A percentile compares a stretch with the other conserved stretches of the same genome.
Conservation (phyloP, 148 eudicot genomes). For the Amaranthus hypochondriacus region DNA sequence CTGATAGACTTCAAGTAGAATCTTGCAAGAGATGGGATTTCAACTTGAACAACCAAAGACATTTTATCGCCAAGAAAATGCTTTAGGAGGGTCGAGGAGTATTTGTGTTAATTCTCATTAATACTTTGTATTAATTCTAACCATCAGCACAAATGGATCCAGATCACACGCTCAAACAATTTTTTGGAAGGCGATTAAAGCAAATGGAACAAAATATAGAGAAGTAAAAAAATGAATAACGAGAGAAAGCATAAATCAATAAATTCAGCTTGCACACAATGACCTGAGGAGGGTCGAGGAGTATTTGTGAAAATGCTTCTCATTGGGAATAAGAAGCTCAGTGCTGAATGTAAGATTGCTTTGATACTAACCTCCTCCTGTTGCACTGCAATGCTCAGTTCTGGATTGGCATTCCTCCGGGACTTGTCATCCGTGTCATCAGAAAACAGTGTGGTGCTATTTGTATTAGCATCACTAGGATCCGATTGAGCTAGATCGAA, state of each 20-base stretch:
- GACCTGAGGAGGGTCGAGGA: neutral
- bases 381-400: conserved; percentile 37
- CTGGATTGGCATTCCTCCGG: conserved; percentile 61
- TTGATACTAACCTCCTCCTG: conserved; percentile 59
- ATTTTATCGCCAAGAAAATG: no score
- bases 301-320: neutral
- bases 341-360: neutral
- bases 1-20: no score
- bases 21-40: no score
- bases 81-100: neutral
- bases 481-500: conserved; percentile 71
- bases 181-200: neutral
- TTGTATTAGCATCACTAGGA: conserved; percentile 93
- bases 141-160: neutral
- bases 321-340: conserved; percentile 1
- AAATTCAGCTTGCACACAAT: conserved; percentile 1
- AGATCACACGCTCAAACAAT: neutral
- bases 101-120: neutral
- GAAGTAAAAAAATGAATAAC: neutral
- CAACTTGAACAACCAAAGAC: no score
- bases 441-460: conserved; percentile 84
- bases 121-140: neutral
- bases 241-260: neutral
- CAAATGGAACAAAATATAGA: neutral
- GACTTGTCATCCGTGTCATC: conserved; percentile 96